These are phyloP conservation scores for Hanseniaspora mollemarum DNA, from an alignment of 805 yeast genomes.

Conservation along the genomic window DNA sequence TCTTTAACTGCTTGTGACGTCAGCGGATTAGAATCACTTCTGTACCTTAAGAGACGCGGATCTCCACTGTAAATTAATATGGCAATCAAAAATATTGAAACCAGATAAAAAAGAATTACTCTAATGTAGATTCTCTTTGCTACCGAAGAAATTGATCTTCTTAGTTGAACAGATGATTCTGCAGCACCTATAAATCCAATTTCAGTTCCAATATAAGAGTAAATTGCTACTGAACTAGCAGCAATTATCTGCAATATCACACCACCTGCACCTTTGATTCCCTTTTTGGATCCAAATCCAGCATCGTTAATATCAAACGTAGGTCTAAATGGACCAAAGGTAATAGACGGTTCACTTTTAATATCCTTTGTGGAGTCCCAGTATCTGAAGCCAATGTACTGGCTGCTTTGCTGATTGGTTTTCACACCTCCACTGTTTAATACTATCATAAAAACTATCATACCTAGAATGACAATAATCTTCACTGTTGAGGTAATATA, in stretches of 20 bases:
- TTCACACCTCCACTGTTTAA: constrained; percentile 48
- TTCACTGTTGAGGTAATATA: constrained; percentile 51
- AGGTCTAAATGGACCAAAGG: constrained; percentile 61
- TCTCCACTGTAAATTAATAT: constrained; percentile 65
- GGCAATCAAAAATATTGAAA: constrained; percentile 57
- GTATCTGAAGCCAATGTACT: constrained; percentile 46
- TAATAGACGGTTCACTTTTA: constrained; percentile 5
- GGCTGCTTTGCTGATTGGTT: constrained; percentile 28
- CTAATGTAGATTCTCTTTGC: constrained; percentile 63
- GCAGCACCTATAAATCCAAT: constrained; percentile 71
- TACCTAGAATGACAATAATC: constrained; percentile 38
- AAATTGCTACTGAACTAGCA: constrained; percentile 51
- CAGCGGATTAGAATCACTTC: constrained; percentile 17
- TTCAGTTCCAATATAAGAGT: constrained; percentile 69
- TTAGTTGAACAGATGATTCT: constrained; percentile 57
- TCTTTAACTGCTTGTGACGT: neutral
- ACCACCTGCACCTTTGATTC: constrained; percentile 51
- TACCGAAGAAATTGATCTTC: constrained; percentile 61
- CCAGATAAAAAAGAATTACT: constrained; percentile 49
- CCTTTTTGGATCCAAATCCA: constrained; percentile 41
- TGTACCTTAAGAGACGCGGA: constrained; percentile 49
- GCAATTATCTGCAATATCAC: constrained; percentile 46
- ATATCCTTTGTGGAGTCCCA: constrained; percentile 46
- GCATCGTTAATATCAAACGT: constrained; percentile 49
- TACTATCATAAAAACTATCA: constrained; percentile 51